phyloP scores from a whole-genome alignment of 768 basidiomycete species.

The Grammothele lineata region DNA sequence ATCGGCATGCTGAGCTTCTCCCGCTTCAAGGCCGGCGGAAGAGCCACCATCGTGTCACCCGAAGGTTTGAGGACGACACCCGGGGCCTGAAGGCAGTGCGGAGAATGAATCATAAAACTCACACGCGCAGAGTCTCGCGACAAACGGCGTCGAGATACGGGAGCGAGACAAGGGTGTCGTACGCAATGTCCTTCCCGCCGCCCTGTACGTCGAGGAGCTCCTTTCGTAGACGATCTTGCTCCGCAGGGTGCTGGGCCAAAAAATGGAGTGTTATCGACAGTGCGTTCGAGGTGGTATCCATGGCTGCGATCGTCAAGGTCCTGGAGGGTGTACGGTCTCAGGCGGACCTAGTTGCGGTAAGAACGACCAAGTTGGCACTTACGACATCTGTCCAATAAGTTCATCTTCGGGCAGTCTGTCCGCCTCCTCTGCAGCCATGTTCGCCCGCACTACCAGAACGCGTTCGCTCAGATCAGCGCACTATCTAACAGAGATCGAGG shows the following conservation, averaged over 20 bases:
- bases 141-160: conserved; percentile 28
- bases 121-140: conserved; percentile 23
- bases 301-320: conserved; percentile 16
- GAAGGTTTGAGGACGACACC: not conserved
- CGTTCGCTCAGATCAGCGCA: not conserved
- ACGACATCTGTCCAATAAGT: conserved; percentile 22
- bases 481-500: not conserved
- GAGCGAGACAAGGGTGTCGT: conserved; percentile 23
- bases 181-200: conserved; percentile 14
- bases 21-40: too few species aligned
- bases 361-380: conserved; percentile 3
- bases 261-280: conserved; percentile 20
- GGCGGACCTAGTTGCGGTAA: not conserved
- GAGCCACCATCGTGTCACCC: not conserved
- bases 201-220: conserved; percentile 18
- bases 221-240: conserved; percentile 20
- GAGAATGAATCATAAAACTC: not conserved
- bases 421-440: conserved; percentile 9
- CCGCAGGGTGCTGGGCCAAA: conserved; percentile 19
- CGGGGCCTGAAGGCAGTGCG: not conserved
- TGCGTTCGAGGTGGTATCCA: conserved; percentile 25
- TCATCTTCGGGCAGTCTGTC: conserved; percentile 19
- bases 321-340: not conserved
- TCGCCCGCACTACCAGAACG: conserved; percentile 15
- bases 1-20: too few species aligned